Evolutionary conservation across 2,329 filamentous ascomycete genomes (phyloP).

Genomic region (Phaeosphaeriaceae sp.): DNA sequence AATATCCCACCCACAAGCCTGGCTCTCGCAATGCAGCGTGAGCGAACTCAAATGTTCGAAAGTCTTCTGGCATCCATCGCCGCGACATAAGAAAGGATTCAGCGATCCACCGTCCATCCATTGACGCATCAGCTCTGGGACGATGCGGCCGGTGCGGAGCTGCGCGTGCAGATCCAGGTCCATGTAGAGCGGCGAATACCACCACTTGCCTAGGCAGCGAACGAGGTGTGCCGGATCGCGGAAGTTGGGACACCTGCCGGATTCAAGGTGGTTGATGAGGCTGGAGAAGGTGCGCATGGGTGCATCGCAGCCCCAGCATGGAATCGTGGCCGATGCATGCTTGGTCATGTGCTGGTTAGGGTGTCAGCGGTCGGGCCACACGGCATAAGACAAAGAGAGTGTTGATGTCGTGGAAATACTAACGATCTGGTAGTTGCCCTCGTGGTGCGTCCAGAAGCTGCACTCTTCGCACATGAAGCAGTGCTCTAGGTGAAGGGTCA

Average conservation of each 20-base stretch:
- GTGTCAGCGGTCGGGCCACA: neutral
- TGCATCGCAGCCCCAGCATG: slow-evolving; percentile 34
- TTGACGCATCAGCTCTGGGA: slow-evolving; percentile 24
- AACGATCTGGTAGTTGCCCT: slow-evolving; percentile 32
- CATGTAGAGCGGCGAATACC: slow-evolving; percentile 45
- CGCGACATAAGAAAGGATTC: slow-evolving; percentile 41
- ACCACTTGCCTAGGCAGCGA: slow-evolving; percentile 38
- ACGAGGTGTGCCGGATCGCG: slow-evolving; percentile 59
- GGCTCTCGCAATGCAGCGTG: slow-evolving; percentile 36
- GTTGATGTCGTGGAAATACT: slow-evolving; percentile 4
- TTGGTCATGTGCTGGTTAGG: slow-evolving; percentile 36
- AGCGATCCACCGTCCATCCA: slow-evolving; percentile 34
- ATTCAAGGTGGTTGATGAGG: slow-evolving; percentile 54
- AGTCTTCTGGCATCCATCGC: slow-evolving; percentile 26
- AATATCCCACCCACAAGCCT: slow-evolving; percentile 36
- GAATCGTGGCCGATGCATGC: slow-evolving; percentile 23
- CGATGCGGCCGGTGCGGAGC: slow-evolving; percentile 32
- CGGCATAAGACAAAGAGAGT: neutral
- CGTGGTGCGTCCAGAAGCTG: slow-evolving; percentile 24
- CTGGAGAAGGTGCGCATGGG: slow-evolving; percentile 33
- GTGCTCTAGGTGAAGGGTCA: slow-evolving; percentile 26
- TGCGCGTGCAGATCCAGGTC: slow-evolving; percentile 43
- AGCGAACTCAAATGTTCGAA: slow-evolving; percentile 38
- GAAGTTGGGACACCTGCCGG: slow-evolving; percentile 71
- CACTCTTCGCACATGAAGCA: slow-evolving; percentile 36